A percentile compares a stretch with the other conserved stretches of the same genome.
phyloP scores from a whole-genome alignment of 1,284 basidiomycete genomes.

The Ceraceosorus guamensis region DNA sequence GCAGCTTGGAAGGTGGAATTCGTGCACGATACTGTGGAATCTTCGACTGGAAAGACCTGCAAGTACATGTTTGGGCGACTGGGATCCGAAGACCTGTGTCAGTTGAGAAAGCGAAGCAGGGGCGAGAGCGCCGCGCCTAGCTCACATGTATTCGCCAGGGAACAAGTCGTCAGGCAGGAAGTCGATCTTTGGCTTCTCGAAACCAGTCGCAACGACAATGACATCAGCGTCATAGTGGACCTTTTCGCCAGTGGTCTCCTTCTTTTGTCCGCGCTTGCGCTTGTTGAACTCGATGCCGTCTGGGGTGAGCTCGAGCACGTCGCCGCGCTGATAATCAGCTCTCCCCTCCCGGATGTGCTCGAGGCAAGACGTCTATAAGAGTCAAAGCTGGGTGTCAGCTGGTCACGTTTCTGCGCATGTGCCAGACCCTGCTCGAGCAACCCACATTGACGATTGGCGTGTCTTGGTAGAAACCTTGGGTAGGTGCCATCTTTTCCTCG shows the following conservation, averaged over 20 bases:
- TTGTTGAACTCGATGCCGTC: conserved; percentile 51
- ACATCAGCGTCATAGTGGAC: conserved; percentile 55
- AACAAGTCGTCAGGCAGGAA: conserved; percentile 60
- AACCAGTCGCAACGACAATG: conserved; percentile 61
- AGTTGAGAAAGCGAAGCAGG: too few species aligned
- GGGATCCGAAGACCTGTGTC: not conserved
- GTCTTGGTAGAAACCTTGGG: conserved; percentile 35
- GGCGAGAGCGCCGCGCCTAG: conserved; percentile 45
- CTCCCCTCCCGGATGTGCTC: conserved; percentile 54
- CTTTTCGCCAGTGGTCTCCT: conserved; percentile 46
- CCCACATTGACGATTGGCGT: conserved; percentile 57
- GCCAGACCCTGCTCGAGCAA: too few species aligned
- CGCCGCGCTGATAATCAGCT: conserved; percentile 57
- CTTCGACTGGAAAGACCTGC: conserved; percentile 59
- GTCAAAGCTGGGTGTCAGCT: too few species aligned
- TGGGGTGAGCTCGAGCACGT: conserved; percentile 53
- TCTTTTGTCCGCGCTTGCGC: conserved; percentile 43
- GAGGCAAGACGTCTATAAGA: conserved; percentile 57
- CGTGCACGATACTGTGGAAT: conserved; percentile 54
- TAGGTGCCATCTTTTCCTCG: conserved; percentile 48
- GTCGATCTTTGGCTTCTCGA: conserved; percentile 56
- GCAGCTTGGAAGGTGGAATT: conserved; percentile 57
- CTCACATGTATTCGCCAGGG: conserved; percentile 56
- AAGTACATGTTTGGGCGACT: conserved; percentile 59
- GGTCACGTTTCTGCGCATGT: too few species aligned